Conservation (phyloP, 208 protist species). For the Wallacemonas collosoma region DNA sequence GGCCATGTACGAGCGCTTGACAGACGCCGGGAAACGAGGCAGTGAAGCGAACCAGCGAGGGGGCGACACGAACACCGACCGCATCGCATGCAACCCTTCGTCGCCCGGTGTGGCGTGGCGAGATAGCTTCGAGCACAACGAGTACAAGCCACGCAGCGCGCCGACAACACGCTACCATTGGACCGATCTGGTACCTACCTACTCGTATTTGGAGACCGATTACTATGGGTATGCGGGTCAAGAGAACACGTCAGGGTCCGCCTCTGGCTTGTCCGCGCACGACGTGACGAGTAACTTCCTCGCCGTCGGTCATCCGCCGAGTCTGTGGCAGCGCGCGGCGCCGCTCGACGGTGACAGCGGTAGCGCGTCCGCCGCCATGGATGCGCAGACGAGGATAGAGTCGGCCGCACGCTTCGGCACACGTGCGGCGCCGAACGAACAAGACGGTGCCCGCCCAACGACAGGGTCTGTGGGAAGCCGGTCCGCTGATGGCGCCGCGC, state of each 20-base stretch:
- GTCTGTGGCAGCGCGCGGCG: neutral
- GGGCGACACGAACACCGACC: too few relatives aligned
- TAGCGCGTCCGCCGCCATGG: neutral
- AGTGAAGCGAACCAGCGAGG: neutral
- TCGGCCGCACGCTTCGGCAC: conserved; percentile 6
- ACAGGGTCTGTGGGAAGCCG: too few relatives aligned
- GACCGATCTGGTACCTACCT: conserved; percentile 72
- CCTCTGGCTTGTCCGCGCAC: neutral
- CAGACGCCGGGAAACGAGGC: neutral
- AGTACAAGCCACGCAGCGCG: conserved; percentile 66
- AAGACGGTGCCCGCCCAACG: too few relatives aligned
- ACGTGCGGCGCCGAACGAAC: neutral
- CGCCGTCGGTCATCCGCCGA: conserved; percentile 51
- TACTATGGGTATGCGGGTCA: conserved; percentile 42
- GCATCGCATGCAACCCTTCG: neutral
- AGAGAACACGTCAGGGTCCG: neutral
- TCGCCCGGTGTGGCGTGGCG: conserved; percentile 41
- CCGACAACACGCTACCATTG: conserved; percentile 64
- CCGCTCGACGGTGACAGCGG: too few relatives aligned
- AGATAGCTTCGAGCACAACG: conserved; percentile 81
- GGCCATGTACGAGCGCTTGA: conserved; percentile 4
- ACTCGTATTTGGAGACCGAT: conserved; percentile 72
- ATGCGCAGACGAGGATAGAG: neutral
- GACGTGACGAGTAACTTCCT: conserved; percentile 54
- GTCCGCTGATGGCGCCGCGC: too few relatives aligned